phyloP scores from a whole-genome alignment of 202 grass and related monocot species.

The Cymbopogon flexuosus region DNA sequence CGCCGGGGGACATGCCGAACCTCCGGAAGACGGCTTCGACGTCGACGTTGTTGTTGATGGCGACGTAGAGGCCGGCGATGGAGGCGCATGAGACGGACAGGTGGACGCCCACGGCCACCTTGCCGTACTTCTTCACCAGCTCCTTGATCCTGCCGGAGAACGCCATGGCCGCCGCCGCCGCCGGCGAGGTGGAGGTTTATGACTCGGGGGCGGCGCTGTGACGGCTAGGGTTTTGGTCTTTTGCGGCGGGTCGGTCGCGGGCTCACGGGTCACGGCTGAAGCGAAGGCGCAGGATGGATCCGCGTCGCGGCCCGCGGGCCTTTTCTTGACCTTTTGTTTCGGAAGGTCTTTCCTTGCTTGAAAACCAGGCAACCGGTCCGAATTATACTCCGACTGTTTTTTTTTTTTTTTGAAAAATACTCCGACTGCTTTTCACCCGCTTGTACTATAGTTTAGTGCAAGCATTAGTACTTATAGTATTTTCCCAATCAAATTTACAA shows the following conservation, averaged over 20 bases:
- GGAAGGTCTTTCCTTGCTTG: neutral
- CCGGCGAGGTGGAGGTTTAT: constrained; percentile 12
- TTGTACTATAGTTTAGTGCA: too few species aligned
- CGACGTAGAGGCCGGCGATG: constrained; percentile 67
- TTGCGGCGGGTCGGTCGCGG: constrained; percentile 15
- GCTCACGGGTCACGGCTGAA: neutral
- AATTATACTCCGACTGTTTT: neutral
- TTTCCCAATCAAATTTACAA: too few species aligned
- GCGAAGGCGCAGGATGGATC: constrained; percentile 1
- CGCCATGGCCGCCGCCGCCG: constrained; percentile 41
- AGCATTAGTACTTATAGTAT: too few species aligned
- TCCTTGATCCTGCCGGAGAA: constrained; percentile 60
- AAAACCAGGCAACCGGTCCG: neutral
- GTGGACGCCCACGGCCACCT: constrained; percentile 77
- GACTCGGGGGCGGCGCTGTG: constrained; percentile 34
- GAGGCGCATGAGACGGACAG: constrained; percentile 77
- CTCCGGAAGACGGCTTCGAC: constrained; percentile 68
- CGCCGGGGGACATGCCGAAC: constrained; percentile 51
- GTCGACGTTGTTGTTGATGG: constrained; percentile 95
- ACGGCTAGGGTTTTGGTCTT: constrained; percentile 42
- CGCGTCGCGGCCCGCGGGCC: neutral
- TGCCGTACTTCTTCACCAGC: constrained; percentile 77
- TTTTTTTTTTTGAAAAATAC: too few species aligned
- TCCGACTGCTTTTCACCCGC: too few species aligned
- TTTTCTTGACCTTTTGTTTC: neutral